phyloP scores from a whole-genome alignment of 805 yeast genomes.

The Clavispora fructus region DNA sequence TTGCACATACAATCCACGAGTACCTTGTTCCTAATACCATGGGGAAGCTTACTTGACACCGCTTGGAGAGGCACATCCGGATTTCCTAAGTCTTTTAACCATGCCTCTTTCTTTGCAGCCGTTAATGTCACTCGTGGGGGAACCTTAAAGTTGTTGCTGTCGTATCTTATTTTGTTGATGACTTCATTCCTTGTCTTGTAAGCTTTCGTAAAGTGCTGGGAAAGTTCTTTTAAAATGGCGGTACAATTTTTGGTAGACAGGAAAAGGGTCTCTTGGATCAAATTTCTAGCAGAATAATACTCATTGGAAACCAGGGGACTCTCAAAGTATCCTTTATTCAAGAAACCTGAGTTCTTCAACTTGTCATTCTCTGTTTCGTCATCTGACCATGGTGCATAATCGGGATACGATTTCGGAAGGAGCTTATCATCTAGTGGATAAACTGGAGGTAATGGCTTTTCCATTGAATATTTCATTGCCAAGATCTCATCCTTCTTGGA shows the following conservation, averaged over 20 bases:
- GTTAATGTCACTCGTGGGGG: constrained; percentile 90
- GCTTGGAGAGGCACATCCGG: constrained; percentile 59
- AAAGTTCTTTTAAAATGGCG: constrained; percentile 30
- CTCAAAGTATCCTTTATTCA: constrained; percentile 71
- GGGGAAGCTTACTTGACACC: constrained; percentile 79
- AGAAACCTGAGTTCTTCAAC: constrained; percentile 41
- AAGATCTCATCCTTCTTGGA: constrained; percentile 28
- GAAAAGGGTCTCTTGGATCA: constrained; percentile 44
- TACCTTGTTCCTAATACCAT: constrained; percentile 73
- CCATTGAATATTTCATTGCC: constrained; percentile 33
- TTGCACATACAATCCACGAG: constrained; percentile 68
- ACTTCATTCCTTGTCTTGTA: constrained; percentile 35
- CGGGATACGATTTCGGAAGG: constrained; percentile 47
- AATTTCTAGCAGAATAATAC: constrained; percentile 61
- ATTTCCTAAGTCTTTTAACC: constrained; percentile 79
- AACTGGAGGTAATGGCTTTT: constrained; percentile 26
- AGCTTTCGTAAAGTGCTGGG: constrained; percentile 33
- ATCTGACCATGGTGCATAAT: constrained; percentile 59
- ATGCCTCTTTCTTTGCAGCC: constrained; percentile 75
- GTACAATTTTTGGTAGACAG: constrained; percentile 31
- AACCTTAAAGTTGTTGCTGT: constrained; percentile 52
- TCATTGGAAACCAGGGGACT: constrained; percentile 61
- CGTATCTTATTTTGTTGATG: constrained; percentile 32
- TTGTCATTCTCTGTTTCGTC: constrained; percentile 34
- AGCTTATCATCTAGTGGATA: constrained; percentile 30